Evolutionary conservation across 2,329 filamentous ascomycete species (phyloP), one percentile per base, ranked within the genome.

Genomic region (Ophiostoma sp.): DNA sequence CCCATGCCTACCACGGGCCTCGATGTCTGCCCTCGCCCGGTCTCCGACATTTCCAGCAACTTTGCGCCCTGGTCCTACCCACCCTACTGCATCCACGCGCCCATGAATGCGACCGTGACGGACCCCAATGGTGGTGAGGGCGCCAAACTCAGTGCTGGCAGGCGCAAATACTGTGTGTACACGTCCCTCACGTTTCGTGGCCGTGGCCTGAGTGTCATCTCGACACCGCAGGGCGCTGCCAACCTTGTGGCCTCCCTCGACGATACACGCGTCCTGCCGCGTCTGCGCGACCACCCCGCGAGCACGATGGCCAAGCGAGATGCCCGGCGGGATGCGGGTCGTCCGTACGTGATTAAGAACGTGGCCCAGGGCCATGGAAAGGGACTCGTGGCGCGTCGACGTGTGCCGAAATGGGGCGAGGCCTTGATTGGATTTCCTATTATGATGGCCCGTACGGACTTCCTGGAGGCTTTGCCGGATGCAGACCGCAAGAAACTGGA

Each of bases 181-280:
- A 79, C 76, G 12, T 57, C 75, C 6, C 17, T 42, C 2, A 63
- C 75, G 11, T 79, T 79, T 72, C 76, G 77, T 12, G 76, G 73
- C 39, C 75, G 77, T 28, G 78, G 78, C 11, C 57, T 80, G 17
- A 77, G 76, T 48, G n/a, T 80, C 36, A 76, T 80, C 63, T 77
- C 77, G 22, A 77, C 76, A 1, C 77, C 75, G 2, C 74, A 78
- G 31, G 73, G 77, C 39, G 79, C 77, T 0, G 76, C 76, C 36
- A 75, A 74, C 57, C 12, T 79, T 1, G 75, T 73, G 7, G 70
- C 70, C 6, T 12, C 63, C 1, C 73, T 80, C 17, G 78, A 79
- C 70, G 78, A 79, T 57, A 75, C 75, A 1, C 31, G 66, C 8
- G 74, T 78, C 5, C 71, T 74, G 0, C 50, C 69, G 3, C 22